Base-by-base conservation (phyloP, 345 rosid genomes). In the Passiflora organensis region DNA sequence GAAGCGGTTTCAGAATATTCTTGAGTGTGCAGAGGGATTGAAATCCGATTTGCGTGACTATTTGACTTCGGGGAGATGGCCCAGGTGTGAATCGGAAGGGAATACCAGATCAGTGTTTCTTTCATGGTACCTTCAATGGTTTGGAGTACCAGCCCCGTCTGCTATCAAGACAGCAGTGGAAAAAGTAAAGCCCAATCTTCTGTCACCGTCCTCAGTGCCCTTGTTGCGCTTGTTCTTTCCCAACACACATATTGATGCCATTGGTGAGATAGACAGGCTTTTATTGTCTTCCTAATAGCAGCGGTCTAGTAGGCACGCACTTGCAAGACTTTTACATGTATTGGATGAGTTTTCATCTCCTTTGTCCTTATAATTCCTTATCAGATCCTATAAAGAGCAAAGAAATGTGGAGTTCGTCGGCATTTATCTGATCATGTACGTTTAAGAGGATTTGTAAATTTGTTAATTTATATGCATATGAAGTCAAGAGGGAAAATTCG, bases 61-160 rank as follows among this genome's bases (percentile, higher is more conserved):
- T 66, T 32, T 89, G 71, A 75, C 49, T 36, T 71, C 66, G 1
- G 87, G 89, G 44, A 56, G 71, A 58, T 89, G 97, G 97, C 83
- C 94, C n/a, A 23, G 41, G 18, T 65, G 74, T 12, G 46, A 56
- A 32, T 58, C 82, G 51, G 50, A 16, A 22, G 64, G 58, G 49
- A 59, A 65, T 47, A 77, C 63, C 52, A 76, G 71, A 45, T 51
- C 64, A 32, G 42, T 75, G 36, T 63, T 80, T 43, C 84, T 86
- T 47, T 77, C 97, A 23, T 82, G 96, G 97, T 85, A 86, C 72
- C 78, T 93, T 17, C 83, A 77, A 66, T 86, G 94, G 97, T 84
- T 69, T 53, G 76, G 79, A 1, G 71, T 89, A n/a, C 89, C 95
- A 15, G 63, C 87, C 53, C 80, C 87, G 4, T 64, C 82, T 13